Evolutionary conservation across 192 early-diverging fungal genomes (phyloP), one percentile per base, ranked within the genome.

Genomic region (Entomortierella lignicola): DNA sequence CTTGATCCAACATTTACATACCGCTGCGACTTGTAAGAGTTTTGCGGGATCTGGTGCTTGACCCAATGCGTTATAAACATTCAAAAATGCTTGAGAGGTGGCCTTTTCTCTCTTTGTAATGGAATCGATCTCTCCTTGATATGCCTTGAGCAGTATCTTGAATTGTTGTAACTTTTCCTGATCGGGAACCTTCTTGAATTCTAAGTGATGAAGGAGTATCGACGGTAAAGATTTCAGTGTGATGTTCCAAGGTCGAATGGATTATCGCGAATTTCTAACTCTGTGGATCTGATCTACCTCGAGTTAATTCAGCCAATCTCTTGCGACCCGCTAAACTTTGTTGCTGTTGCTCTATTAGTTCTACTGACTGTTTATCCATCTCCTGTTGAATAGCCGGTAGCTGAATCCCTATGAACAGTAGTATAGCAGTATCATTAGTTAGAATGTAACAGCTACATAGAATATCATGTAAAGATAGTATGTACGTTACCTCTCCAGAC

Each of bases 121-220:
- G 23, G 81, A 77, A 75, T 98, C 97, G 62, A 98, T 98, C 81
- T 98, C 97, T 62, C 85, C 84, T 81, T 98, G 96, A 77, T 98
- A 98, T 10, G 89, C 91, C 74, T 92, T 94, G 10, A 97, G 77
- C 4, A 97, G 86, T 8, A 66, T 61, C 69, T 93, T 94, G 80
- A 97, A 91, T 55, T 96, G 90, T 15, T 82, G 81, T 21, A 92
- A 65, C 83, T 96, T 97, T 55, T 90, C 85, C 32, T 92, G 90
- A 60, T 95, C 96, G 8, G 92, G 80, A 11, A 93, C 71, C 51
- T 91, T 87, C 67, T 90, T 92, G 69, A 97, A 97, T 51, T 92
- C 95, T 93, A 57, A 37, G 27, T 17, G 39, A 50, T 63, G 2
- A 29, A 31, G 43, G 4, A 37, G 10, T 7, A 37, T 37, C 34